A percentile compares a stretch with the other conserved stretches of the same genome.
phyloP scores from a whole-genome alignment of 2,329 filamentous ascomycete species.

The Clonostachys rhizophaga region DNA sequence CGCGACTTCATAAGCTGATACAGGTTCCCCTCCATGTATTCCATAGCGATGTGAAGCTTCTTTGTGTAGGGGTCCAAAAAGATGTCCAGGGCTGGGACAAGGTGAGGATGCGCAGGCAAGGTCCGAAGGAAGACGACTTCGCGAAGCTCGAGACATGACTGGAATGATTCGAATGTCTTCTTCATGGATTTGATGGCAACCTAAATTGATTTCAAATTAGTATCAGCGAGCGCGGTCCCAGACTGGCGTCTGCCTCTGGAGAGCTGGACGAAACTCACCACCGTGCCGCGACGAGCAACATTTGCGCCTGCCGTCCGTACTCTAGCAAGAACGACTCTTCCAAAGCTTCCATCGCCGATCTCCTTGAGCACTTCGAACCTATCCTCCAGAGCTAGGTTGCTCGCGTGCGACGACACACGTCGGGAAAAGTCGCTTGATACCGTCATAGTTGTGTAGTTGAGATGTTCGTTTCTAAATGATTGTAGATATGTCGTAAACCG shows the following conservation, averaged over 20 bases:
- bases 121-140: slow-evolving; percentile 96
- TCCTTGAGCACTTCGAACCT: slow-evolving; percentile 97
- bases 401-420: slow-evolving; percentile 56
- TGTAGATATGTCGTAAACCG: background rate
- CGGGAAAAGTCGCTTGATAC: slow-evolving; percentile 70
- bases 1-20: slow-evolving; percentile 99
- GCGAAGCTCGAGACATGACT: slow-evolving; percentile 84
- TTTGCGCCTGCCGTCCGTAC: slow-evolving; percentile 86
- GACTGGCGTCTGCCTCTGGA: background rate
- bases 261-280: slow-evolving; percentile 58
- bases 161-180: slow-evolving; percentile 94
- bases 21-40: slow-evolving; percentile 99
- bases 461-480: slow-evolving; percentile 1
- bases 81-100: slow-evolving; percentile 97
- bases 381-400: slow-evolving; percentile 73
- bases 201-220: slow-evolving; percentile 38
- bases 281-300: slow-evolving; percentile 82
- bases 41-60: slow-evolving; percentile 97
- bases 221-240: background rate
- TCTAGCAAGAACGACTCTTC: slow-evolving; percentile 87
- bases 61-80: slow-evolving; percentile 95
- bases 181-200: slow-evolving; percentile 99
- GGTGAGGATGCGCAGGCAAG: slow-evolving; percentile 79
- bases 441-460: slow-evolving; percentile 56
- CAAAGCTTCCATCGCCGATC: slow-evolving; percentile 97